These are phyloP conservation scores for Rosa lucieae DNA, from an alignment of 306 rosid genomes.

Conservation along the genomic window DNA sequence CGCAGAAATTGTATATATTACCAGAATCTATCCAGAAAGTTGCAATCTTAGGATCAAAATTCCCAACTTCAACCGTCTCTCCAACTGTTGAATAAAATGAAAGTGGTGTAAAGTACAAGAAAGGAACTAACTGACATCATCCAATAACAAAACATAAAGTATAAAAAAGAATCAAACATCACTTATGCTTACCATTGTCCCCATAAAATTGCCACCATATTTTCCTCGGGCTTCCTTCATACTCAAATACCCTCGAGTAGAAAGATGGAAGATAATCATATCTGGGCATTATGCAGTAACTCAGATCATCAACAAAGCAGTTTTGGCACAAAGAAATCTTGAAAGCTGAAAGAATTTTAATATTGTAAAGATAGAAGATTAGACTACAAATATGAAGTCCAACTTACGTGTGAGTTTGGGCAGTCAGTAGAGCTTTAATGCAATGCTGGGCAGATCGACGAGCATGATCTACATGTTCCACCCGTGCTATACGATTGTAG, in stretches of 20 bases:
- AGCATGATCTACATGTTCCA: slow-evolving; percentile 98
- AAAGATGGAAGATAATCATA: slow-evolving; percentile 95
- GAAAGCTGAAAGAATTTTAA: not conserved
- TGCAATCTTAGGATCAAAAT: slow-evolving; percentile 90
- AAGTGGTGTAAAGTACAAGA: slow-evolving; percentile 7
- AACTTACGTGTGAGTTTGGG: slow-evolving; percentile 63
- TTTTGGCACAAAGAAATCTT: slow-evolving; percentile 15
- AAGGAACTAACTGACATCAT: not conserved
- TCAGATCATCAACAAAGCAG: slow-evolving; percentile 17
- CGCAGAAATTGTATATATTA: slow-evolving; percentile 28
- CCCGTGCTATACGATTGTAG: slow-evolving; percentile 71
- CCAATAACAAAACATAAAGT: not conserved
- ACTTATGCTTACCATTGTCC: slow-evolving; percentile 63
- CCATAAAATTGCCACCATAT: slow-evolving; percentile 98
- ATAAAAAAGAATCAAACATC: not conserved
- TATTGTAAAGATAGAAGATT: slow-evolving; percentile 1
- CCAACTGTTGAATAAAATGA: slow-evolving; percentile 62
- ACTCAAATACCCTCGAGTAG: slow-evolving; percentile 92
- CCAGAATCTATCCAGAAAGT: slow-evolving; percentile 95
- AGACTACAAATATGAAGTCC: slow-evolving; percentile 21
- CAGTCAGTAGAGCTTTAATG: slow-evolving; percentile 70
- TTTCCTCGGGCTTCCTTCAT: slow-evolving; percentile 86
- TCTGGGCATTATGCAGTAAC: slow-evolving; percentile 34
- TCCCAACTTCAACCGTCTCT: slow-evolving; percentile 86
- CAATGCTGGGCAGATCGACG: slow-evolving; percentile 88